Percentiles rank a stretch among this genome's conserved stretches.
Evolutionary conservation across 2,329 filamentous ascomycete species (phyloP).

Genomic region (Ramularia endophylla): DNA sequence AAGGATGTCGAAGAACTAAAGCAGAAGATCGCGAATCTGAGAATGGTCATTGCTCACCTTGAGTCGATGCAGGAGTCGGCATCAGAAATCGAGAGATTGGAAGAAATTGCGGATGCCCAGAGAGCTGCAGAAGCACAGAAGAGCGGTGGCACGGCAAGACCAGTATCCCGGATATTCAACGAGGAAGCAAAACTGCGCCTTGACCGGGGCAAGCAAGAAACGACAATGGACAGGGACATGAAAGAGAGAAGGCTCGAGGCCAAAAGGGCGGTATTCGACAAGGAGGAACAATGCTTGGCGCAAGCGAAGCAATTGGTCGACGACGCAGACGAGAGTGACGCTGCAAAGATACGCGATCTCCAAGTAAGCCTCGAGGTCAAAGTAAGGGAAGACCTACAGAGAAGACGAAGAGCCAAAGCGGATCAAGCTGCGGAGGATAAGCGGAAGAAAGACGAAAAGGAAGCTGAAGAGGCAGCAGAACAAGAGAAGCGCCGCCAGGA

Average conservation of each 20-base stretch:
- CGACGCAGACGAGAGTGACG: slow-evolving; percentile 18
- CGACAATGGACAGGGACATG: slow-evolving; percentile 29
- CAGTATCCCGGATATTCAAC: too few species aligned
- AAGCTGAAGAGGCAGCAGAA: not conserved
- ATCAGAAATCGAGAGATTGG: too few species aligned
- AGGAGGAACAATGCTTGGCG: slow-evolving; percentile 8
- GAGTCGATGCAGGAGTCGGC: too few species aligned
- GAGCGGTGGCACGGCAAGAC: too few species aligned
- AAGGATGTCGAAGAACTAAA: slow-evolving; percentile 23
- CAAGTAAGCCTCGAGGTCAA: slow-evolving; percentile 9
- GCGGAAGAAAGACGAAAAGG: not conserved
- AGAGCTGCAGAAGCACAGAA: too few species aligned
- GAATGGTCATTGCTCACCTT: slow-evolving; percentile 24
- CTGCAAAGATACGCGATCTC: slow-evolving; percentile 14
- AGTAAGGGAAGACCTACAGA: slow-evolving; percentile 7
- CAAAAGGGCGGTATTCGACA: slow-evolving; percentile 18
- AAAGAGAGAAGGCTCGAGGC: slow-evolving; percentile 28
- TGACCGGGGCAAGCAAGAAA: slow-evolving; percentile 28
- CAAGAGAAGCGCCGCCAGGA: not conserved
- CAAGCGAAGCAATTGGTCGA: slow-evolving; percentile 13
- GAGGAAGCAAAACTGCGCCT: slow-evolving; percentile 31
- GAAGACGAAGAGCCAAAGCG: slow-evolving; percentile 6
- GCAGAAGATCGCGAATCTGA: slow-evolving; percentile 30
- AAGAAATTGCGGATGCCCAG: too few species aligned
- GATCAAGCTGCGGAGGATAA: not conserved